These are phyloP conservation scores for Candida sojae DNA, from an alignment of 1,139 yeast genomes.

Conservation along the genomic window DNA sequence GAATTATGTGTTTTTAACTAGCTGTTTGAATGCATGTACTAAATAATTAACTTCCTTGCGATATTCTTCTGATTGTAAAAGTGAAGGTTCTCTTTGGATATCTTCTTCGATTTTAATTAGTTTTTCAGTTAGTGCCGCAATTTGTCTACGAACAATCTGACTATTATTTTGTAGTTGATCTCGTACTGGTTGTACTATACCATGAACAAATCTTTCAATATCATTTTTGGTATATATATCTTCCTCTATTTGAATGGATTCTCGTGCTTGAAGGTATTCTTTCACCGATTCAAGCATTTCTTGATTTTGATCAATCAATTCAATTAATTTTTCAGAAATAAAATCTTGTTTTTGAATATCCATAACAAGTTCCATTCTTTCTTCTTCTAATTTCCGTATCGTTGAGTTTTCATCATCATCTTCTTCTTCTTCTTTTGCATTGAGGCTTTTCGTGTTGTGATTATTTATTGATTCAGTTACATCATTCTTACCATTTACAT, in stretches of 20 bases:
- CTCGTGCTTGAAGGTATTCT: constrained; percentile 34
- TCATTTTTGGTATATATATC: constrained; percentile 9
- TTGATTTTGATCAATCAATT: constrained; percentile 38
- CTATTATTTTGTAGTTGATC: constrained; percentile 19
- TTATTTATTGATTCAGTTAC: background rate
- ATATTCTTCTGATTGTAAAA: constrained; percentile 16
- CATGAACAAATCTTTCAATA: constrained; percentile 15
- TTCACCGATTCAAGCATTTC: constrained; percentile 41
- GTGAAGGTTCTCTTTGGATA: constrained; percentile 8
- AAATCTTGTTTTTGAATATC: constrained; percentile 48
- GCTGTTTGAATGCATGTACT: constrained; percentile 21
- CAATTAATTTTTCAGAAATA: constrained; percentile 32
- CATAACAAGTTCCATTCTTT: constrained; percentile 39
- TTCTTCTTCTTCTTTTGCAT: background rate
- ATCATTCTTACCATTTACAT: constrained; percentile 4
- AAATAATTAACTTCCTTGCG: constrained; percentile 23
- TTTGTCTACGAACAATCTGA: constrained; percentile 11
- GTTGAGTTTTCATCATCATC: constrained; percentile 6
- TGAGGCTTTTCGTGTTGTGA: background rate
- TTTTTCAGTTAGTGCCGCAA: constrained; percentile 13
- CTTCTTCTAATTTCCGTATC: constrained; percentile 27
- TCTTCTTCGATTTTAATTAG: constrained; percentile 10
- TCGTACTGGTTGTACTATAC: constrained; percentile 16
- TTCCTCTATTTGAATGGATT: constrained; percentile 19
- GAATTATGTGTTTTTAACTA: constrained; percentile 5